These are phyloP conservation scores for Carnegiea gigantea DNA, from an alignment of 179 eudicot genomes.

Conservation along the genomic window DNA sequence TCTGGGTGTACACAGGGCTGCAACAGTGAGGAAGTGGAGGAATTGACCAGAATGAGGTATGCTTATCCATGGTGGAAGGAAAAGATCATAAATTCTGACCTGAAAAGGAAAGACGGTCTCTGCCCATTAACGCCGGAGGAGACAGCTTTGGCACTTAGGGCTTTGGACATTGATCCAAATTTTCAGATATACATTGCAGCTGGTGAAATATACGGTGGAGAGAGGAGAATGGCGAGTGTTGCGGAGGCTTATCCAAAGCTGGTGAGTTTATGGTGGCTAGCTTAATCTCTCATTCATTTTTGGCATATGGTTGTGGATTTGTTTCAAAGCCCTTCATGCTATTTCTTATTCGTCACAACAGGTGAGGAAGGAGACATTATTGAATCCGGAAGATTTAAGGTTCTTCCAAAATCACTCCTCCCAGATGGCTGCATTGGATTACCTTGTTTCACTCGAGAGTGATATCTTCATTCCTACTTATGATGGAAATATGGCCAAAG, in stretches of 20 bases:
- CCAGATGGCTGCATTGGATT: conserved; percentile 85
- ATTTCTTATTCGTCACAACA: conserved; percentile 16
- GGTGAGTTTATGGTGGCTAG: conserved; percentile 39
- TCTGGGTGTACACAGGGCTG: conserved; percentile 60
- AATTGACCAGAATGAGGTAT: conserved; percentile 60
- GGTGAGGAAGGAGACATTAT: conserved; percentile 76
- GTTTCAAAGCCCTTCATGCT: not conserved
- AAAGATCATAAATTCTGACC: conserved; percentile 67
- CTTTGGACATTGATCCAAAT: conserved; percentile 58
- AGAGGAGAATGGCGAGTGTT: conserved; percentile 68
- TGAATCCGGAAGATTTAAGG: conserved; percentile 58
- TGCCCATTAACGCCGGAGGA: conserved; percentile 87
- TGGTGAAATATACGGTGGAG: conserved; percentile 82
- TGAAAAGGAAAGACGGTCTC: conserved; percentile 71
- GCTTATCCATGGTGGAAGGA: conserved; percentile 95
- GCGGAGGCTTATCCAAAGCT: conserved; percentile 65
- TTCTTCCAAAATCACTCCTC: conserved; percentile 80
- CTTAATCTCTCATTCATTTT: not conserved
- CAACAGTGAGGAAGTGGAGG: conserved; percentile 50
- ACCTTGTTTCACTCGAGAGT: conserved; percentile 77
- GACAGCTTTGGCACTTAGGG: conserved; percentile 63
- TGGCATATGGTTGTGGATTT: not conserved
- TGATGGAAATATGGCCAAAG: conserved; percentile 92
- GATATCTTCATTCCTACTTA: conserved; percentile 78
- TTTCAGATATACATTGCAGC: conserved; percentile 81